Conservation (phyloP, 257 asterid species). For the Solanum tarijense region DNA sequence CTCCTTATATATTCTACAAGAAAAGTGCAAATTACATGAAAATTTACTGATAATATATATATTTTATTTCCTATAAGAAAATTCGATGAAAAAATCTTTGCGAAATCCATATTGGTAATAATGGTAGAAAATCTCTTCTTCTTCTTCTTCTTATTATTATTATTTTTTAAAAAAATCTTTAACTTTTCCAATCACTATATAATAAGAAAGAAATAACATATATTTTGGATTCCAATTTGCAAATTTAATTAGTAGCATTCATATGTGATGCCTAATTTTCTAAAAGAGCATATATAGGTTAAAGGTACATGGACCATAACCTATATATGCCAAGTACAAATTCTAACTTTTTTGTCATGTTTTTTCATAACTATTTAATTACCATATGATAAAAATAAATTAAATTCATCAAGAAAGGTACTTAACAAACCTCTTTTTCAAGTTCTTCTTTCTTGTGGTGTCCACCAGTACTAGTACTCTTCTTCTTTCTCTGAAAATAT, state of each 20-base stretch:
- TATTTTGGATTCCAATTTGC: not conserved
- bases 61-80: not conserved
- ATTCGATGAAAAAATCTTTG: not conserved
- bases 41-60: not conserved
- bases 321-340: not conserved
- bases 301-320: constrained; percentile 1
- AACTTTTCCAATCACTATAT: not conserved
- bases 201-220: not conserved
- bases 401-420: not conserved
- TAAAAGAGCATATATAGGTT: not conserved
- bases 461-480: constrained; percentile 20
- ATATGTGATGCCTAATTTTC: not conserved
- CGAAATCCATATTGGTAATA: not conserved
- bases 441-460: constrained; percentile 59
- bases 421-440: constrained; percentile 56
- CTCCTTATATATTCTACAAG: not conserved
- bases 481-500: constrained; percentile 41
- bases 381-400: not conserved
- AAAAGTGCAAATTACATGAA: not conserved
- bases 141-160: not conserved
- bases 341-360: not conserved
- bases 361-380: constrained; percentile 1
- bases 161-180: not conserved
- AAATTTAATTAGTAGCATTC: not conserved
- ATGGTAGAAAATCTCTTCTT: not conserved